Evolutionary conservation across 192 early-diverging fungal species (phyloP), one percentile per base, ranked within the genome.

Genomic region (Glomus cerebriforme): DNA sequence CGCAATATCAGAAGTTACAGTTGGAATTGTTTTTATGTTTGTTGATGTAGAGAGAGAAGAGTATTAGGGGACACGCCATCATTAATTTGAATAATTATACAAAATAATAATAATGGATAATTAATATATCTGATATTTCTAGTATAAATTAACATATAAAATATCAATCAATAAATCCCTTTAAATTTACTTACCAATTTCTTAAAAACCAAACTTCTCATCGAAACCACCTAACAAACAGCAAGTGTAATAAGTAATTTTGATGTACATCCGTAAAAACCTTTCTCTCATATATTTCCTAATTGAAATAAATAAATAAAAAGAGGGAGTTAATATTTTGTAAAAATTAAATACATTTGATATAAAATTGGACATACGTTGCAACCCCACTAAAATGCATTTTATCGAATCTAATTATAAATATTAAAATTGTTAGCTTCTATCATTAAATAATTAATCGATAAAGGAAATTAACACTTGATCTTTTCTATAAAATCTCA

Each of bases 371-470:
- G 5, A 54, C 65, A 19, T 78, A 78, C 77, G 75, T 78, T 70
- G 96, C 97, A 82, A 97, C 98, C 76, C 97, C 97, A 75, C 97
- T 96, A 87, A 99, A 99, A 74, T 99, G 97, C 47, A 99, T 96
- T 86, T 99, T 96, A 84, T 99, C 96, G 83, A 99, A 99, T 2
- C 93, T 95, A 81, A 79, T 35, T 43, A 31, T 39, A 27, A 43
- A 47, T 45, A 45, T 54, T n/a, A n/a, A n/a, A n/a, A n/a, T n/a
- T 26, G 2, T 43, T 9, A n/a, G 45, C 59, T 60, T 49, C 5
- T 80, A 45, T 59, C 0, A 45, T 6, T 13, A 58, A 47, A 77
- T 64, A 32, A 68, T 35, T n/a, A 24, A 22, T 35, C 15, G 43
- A 47, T 58, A 17, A 32, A n/a, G n/a, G n/a, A n/a, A 31, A 67